Evolutionary conservation across 2,329 filamentous ascomycete species (phyloP).

Genomic region (Cladophialophora exuberans): DNA sequence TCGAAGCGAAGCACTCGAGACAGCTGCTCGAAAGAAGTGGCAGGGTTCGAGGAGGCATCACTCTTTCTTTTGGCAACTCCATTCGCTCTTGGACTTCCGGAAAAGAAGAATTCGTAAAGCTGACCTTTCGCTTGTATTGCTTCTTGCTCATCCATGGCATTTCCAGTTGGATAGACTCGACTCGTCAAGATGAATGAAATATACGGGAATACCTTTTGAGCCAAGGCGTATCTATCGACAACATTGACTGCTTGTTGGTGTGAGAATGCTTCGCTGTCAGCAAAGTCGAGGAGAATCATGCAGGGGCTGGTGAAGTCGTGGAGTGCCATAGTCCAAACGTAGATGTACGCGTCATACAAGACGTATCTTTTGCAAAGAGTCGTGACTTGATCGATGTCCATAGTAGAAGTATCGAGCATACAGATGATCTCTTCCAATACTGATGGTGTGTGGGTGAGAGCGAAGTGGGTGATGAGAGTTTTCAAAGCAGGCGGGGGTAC

Average conservation of each 20-base stretch:
- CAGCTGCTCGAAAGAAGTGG: constrained; percentile 84
- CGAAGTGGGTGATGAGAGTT: constrained; percentile 79
- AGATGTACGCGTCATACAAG: constrained; percentile 92
- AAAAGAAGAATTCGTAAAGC: constrained; percentile 92
- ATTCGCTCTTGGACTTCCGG: constrained; percentile 63
- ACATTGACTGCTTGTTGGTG: not conserved
- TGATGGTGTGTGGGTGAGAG: constrained; percentile 72
- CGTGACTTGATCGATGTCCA: constrained; percentile 94
- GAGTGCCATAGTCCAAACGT: constrained; percentile 93
- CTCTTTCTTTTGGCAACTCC: constrained; percentile 39
- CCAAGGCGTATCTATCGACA: constrained; percentile 47
- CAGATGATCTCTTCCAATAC: constrained; percentile 93
- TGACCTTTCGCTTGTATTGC: constrained; percentile 80
- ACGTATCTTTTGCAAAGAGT: constrained; percentile 86
- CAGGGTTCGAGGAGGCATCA: constrained; percentile 35
- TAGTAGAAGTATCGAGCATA: constrained; percentile 83
- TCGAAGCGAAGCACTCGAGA: constrained; percentile 85
- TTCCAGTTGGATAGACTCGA: constrained; percentile 86
- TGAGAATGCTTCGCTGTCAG: not conserved
- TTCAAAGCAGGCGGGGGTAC: constrained; percentile 86
- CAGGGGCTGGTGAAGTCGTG: constrained; percentile 88
- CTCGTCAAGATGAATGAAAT: constrained; percentile 89
- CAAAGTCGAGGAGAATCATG: constrained; percentile 64
- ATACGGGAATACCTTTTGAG: constrained; percentile 91
- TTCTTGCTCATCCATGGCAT: constrained; percentile 70